These are phyloP conservation scores for Lactifluus subvellereus DNA, from an alignment of 768 basidiomycete species.

Conservation along the genomic window DNA sequence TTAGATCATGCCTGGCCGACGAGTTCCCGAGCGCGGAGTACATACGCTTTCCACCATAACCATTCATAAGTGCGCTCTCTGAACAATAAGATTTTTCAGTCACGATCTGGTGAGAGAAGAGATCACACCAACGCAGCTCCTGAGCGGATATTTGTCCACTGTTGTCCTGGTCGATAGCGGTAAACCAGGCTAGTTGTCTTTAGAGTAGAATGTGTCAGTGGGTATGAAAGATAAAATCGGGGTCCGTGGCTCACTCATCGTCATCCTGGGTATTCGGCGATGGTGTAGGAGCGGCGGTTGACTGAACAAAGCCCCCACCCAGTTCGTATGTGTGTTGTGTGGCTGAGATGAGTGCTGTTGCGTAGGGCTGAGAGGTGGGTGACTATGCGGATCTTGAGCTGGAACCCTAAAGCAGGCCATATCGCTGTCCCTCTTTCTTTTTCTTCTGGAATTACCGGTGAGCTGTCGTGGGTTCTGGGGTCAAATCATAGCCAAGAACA, in stretches of 20 bases:
- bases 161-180: slow-evolving; percentile 5
- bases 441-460: neutral
- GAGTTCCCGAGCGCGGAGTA: neutral
- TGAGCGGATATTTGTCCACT: slow-evolving; percentile 5
- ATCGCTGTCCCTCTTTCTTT: neutral
- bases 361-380: neutral
- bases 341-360: neutral
- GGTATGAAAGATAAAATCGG: neutral
- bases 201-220: neutral
- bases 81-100: neutral
- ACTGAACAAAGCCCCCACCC: neutral
- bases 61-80: slow-evolving; percentile 8
- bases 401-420: neutral
- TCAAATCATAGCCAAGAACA: neutral
- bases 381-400: neutral
- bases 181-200: slow-evolving; percentile 1
- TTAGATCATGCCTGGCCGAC: neutral
- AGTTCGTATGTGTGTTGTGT: neutral
- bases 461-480: neutral
- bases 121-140: neutral
- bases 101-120: neutral
- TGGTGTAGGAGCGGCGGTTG: neutral
- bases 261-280: neutral
- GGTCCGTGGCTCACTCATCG: neutral
- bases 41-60: slow-evolving; percentile 8